Base-by-base conservation (phyloP, 768 basidiomycete species). In the Hericium alpestre region DNA sequence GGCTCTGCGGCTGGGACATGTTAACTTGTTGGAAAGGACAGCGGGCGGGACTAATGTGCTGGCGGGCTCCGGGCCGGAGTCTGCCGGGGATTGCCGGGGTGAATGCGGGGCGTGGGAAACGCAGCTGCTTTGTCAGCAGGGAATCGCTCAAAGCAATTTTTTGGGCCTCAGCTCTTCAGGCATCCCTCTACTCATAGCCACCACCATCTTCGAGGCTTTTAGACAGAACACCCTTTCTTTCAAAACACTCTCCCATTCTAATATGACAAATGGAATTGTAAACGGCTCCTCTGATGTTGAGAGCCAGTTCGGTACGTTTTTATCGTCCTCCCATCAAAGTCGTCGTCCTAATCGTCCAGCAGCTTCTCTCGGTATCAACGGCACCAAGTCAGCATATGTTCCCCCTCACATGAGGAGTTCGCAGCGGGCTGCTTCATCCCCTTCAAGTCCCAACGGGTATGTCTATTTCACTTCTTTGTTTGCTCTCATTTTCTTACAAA, bases 221-320 rank as follows among this genome's bases (percentile, higher is more conserved):
- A 72, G 69, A 68, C 61, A 66, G 65, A 54, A 55, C 55, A 62
- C 62, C 60, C 58, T 63, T 59, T 59, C 60, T 64, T 50, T 67
- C 63, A 60, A 60, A 62, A 32, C 38, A 48, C 47, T 27, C 56
- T 57, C 68, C 65, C 63, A 56, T 60, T 68, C 70, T 77, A 79
- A 86, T 88, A 90, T 90, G 88, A 84, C 87, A 77, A 90, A 90
- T 90, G 88, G 86, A 82, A 81, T 82, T 79, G 82, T 88, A 86
- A 88, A 90, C 74, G 83, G 79, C 70, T 75, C 73, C 67, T 71
- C 78, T 71, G 83, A 79, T 74, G 74, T 90, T 67, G 87, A 90
- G 78, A 75, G 76, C 69, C 79, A 83, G 70, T 87, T 91, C 71
- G 79, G 88, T 87, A 61, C 63, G 81, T 75, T 18, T 58, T 47